Base-by-base conservation (phyloP, 768 basidiomycete genomes). In the Candolleomyces eurysporus region DNA sequence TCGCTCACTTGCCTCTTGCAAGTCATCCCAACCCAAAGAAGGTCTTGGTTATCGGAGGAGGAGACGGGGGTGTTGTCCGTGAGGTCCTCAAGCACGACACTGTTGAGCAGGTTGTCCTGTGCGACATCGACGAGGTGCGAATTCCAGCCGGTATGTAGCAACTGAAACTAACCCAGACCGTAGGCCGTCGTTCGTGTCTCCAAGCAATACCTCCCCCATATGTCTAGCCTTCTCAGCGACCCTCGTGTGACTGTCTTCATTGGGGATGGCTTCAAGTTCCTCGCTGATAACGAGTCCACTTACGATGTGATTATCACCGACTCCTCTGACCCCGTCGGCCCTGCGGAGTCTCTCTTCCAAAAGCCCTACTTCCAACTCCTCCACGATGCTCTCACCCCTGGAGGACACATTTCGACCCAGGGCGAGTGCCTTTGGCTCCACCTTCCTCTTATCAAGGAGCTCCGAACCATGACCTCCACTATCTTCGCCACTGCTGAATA, bases 291-390 rank as follows among this genome's bases (percentile, higher is more conserved):
- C 76, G 84, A 89, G 67, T 79, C 86, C 53, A 87, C 87, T 55
- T 97, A 96, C 86, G 96, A 99, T 71, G 93, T 92, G 62, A 98
- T 99, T 79, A 92, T 99, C 78, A 99, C 96, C 64, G 96, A 99
- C 75, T 98, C 96, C 19, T 97, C 95, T 21, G 96, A 98, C 75
- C 96, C 96, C 43, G 94, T 98, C 59, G 96, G 96, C 48, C 96
- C 96, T 48, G 96, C 96, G 49, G 90, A 87, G 49, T 84, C 91
- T 22, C 90, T 98, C 65, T 98, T 99, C 84, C 85, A 98, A 77
- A 91, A 95, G 73, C 92, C 95, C 2, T 99, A 97, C 85, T 99
- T 98, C 82, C 84, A 93, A 73, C 87, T 98, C 40, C 83, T 99
- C 60, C 86, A 94, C 72, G 90, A 95, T 68, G 92, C 96, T 0